Evolutionary conservation across 305 asterid species (phyloP), one percentile per base, ranked within the genome.

Genomic region (Petunia hybrid): DNA sequence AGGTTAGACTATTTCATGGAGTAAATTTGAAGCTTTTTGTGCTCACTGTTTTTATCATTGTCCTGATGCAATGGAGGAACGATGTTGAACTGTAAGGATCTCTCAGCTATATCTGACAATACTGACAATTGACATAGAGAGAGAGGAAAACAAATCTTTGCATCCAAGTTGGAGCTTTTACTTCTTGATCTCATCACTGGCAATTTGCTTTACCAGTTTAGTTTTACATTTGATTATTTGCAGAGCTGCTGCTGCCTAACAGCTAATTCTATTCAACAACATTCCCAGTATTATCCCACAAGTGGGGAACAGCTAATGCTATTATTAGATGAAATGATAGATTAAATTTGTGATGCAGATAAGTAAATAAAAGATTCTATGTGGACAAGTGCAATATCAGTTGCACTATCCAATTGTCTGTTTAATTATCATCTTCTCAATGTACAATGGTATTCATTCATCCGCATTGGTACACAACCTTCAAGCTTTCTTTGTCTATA

Each of bases 11-110:
- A 70, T 46, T 70, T 53, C 31, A 5, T 59, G 31, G 60, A 10
- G 61, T 70, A 6, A 36, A 12, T 46, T 31, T 70, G 31, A 46
- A 70, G 10, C 42, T 5, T 71, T 71, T 71, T 31, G 10, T 31
- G 61, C 61, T 71, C 31, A 71, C 61, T 71, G 3, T 35, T 31
- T 10, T 46, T 10, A 5, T 46, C 42, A 45, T 69, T 69, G 76
- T 70, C 60, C 77, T 9, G 77, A 70, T 31, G 60, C 59, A 70
- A 31, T 70, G 60, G 60, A 70, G 77, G 42, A 46, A 70, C 45
- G 42, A 46, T 12, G 46, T 70, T 46, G 77, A 48, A 48, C 77
- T 35, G 7, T 31, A 10, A 71, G 62, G n/a, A 48, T 71, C 77
- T 14, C 43, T 35, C 43, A 31, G 48, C 13, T 71, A 48, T 57